Percentiles rank a stretch among this genome's conserved stretches.
Evolutionary conservation across 768 basidiomycete genomes (phyloP).

Genomic region (Leucocoprinus sp.): DNA sequence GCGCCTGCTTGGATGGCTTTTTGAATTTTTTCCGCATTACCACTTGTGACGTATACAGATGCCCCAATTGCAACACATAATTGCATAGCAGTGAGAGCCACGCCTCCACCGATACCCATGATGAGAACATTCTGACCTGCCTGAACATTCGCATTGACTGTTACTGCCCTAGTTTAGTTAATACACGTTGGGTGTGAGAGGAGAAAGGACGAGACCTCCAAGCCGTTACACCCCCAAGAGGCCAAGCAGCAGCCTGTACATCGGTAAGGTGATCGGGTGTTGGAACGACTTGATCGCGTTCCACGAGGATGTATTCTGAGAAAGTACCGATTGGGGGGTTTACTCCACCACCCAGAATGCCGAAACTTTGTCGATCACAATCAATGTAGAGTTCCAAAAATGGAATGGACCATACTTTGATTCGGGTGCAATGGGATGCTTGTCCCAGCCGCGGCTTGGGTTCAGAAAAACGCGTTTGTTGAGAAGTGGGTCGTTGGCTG

Average conservation of each 20-base stretch:
- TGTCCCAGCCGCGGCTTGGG: conserved; percentile 73
- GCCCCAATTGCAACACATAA: conserved; percentile 69
- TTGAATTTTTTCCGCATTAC: conserved; percentile 58
- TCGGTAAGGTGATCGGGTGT: conserved; percentile 64
- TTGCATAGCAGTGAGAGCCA: conserved; percentile 70
- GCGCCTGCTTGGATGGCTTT: conserved; percentile 64
- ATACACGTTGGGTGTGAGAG: no score
- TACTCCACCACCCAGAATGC: conserved; percentile 54
- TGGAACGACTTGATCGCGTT: conserved; percentile 55
- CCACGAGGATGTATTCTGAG: conserved; percentile 66
- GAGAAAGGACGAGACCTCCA: conserved; percentile 52
- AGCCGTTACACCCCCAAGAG: conserved; percentile 69
- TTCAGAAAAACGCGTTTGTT: conserved; percentile 64
- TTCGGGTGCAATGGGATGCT: conserved; percentile 57
- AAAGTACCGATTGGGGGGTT: conserved; percentile 62
- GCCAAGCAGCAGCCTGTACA: conserved; percentile 68
- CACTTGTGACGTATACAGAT: conserved; percentile 77
- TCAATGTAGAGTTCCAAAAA: no score
- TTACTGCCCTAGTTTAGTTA: not conserved
- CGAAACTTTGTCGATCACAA: conserved; percentile 33
- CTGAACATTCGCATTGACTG: conserved; percentile 53
- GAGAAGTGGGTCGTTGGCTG: conserved; percentile 47
- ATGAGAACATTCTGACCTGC: conserved; percentile 68
- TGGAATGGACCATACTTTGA: conserved; percentile 32
- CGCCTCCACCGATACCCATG: conserved; percentile 79